Evolutionary conservation across 176 grass and related monocot species (phyloP).

Genomic region (Poa pratensis): DNA sequence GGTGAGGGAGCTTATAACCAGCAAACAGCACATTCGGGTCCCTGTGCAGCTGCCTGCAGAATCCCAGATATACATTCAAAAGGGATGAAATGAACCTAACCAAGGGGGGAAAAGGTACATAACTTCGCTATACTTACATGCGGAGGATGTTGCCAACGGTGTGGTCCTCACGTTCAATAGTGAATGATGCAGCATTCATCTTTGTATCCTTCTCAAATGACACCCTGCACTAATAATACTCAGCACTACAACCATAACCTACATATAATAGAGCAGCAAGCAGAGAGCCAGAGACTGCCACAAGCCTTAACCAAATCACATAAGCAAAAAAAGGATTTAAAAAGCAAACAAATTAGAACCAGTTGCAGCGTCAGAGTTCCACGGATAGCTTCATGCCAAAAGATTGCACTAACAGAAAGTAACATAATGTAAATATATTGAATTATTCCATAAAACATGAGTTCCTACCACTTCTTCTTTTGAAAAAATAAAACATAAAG

Average conservation of each 20-base stretch:
- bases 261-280: not conserved
- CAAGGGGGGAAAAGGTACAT: not conserved
- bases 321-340: not conserved
- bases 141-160: constrained; percentile 53
- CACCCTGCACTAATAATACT: constrained; percentile 33
- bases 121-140: constrained; percentile 25
- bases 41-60: constrained; percentile 54
- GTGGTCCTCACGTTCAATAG: constrained; percentile 58
- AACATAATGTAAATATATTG: not conserved
- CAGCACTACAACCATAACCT: not conserved
- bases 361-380: not conserved
- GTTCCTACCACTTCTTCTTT: no score
- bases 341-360: not conserved
- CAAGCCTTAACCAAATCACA: not conserved
- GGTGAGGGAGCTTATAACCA: constrained; percentile 52
- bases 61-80: not conserved
- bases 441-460: not conserved
- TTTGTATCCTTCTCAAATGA: constrained; percentile 56
- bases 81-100: not conserved
- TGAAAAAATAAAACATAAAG: not conserved
- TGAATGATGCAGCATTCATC: constrained; percentile 56
- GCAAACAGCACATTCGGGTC: constrained; percentile 60
- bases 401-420: not conserved
- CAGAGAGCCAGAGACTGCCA: not conserved
- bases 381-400: not conserved